Base-by-base conservation (phyloP, 2,329 filamentous ascomycete species). In the Fusarium setosum region DNA sequence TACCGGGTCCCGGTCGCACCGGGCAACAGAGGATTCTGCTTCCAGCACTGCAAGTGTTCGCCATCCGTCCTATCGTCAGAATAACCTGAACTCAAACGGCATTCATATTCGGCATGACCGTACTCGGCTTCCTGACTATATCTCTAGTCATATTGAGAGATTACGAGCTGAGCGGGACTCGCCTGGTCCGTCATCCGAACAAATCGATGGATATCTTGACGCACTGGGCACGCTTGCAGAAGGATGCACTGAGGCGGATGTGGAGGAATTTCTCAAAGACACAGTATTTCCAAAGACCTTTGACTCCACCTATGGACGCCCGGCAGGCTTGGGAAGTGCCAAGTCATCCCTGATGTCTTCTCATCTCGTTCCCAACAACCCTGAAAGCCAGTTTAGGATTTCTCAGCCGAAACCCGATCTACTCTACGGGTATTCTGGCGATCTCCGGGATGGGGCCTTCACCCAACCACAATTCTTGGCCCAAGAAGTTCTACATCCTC, bases 381-480 rank as follows among this genome's bases (percentile, higher is more conserved):
- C 13, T 8, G 6, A 0, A n/a, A n/a, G n/a, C n/a, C n/a, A n/a
- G n/a, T 11, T 32, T 17, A 44, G 40, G n/a, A 51, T 63, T 23
- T 60, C 59, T 52, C 45, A 0, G 2, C 59, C 59, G 5, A 18
- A 31, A 3, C 63, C 59, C 3, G 60, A 66, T 13, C 32, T 60
- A 24, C 51, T 66, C 40, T 66, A 60, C 24, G 56, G 56, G 21
- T 66, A 63, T 23, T 8, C 4, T 3, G 17, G 15, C n/a, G 15
- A 3, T 13, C 4, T 37, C 48, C 3, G n/a, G n/a, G n/a, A n/a
- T n/a, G n/a, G n/a, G n/a, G n/a, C n/a, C n/a, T 60, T 63, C 18
- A 23, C 21, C 20, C 17, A 38, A 31, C 59, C 55, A 20, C 15
- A 42, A 18, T 13, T 8, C 23, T 41, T 10, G 11, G 55, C 45